phyloP scores from a whole-genome alignment of 805 yeast genomes.

The Wickerhamomyces subpelliculosus region DNA sequence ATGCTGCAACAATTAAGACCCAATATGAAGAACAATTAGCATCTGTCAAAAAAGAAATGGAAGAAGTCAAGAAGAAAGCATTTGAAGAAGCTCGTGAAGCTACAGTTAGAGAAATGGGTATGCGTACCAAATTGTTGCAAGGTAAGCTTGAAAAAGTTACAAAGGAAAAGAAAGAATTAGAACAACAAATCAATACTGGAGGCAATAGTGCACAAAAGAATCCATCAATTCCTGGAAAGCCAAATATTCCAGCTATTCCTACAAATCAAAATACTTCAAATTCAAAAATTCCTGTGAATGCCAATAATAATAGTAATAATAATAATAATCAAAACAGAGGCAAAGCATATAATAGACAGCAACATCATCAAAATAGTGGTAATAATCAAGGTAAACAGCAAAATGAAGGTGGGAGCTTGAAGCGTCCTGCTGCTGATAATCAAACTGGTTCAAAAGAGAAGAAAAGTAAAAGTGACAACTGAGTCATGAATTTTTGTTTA shows the following conservation, averaged over 20 bases:
- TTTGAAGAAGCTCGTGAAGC: constrained; percentile 19
- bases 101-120: constrained; percentile 26
- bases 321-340: no score
- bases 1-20: constrained; percentile 6
- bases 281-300: background rate
- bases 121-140: constrained; percentile 35
- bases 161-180: constrained; percentile 31
- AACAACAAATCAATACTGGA: constrained; percentile 22
- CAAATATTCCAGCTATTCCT: background rate
- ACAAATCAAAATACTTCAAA: background rate
- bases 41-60: constrained; percentile 23
- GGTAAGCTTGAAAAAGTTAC: constrained; percentile 30
- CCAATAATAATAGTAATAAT: no score
- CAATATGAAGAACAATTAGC: constrained; percentile 26
- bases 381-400: background rate
- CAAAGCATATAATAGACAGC: background rate
- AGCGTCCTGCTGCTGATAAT: constrained; percentile 1
- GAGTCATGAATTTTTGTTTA: background rate
- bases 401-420: background rate
- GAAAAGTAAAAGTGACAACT: constrained; percentile 1
- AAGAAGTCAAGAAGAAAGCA: constrained; percentile 14
- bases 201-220: constrained; percentile 16
- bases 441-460: constrained; percentile 1
- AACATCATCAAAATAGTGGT: background rate
- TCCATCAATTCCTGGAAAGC: constrained; percentile 1